Conservation (phyloP, 2,329 filamentous ascomycete genomes). For the Xylariales sp. region DNA sequence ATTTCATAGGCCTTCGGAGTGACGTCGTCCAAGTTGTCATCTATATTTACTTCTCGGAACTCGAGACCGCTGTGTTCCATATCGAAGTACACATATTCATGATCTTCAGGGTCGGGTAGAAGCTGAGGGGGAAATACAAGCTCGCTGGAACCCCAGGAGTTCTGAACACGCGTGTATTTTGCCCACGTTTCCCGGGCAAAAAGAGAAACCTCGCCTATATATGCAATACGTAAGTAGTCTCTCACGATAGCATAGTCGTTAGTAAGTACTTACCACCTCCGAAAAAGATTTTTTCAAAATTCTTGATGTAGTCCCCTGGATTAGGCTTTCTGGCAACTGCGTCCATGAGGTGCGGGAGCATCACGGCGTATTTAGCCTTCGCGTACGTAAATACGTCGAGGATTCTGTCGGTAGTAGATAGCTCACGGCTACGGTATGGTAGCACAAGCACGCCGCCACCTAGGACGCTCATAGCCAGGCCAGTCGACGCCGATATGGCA, state of each 20-base stretch:
- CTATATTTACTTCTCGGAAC: conserved; percentile 36
- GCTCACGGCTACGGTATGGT: conserved; percentile 39
- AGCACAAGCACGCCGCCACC: conserved; percentile 37
- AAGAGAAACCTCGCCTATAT: conserved; percentile 35
- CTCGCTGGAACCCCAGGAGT: conserved; percentile 40
- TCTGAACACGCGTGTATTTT: conserved; percentile 36
- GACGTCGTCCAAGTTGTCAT: conserved; percentile 31
- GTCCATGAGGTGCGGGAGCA: conserved; percentile 44
- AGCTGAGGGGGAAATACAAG: conserved; percentile 33
- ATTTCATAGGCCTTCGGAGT: conserved; percentile 39
- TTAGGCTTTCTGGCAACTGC: conserved; percentile 36
- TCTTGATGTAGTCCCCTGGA: conserved; percentile 37
- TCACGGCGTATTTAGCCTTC: conserved; percentile 27
- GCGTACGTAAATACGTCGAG: conserved; percentile 33
- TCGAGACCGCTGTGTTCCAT: conserved; percentile 34
- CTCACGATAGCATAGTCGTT: no score
- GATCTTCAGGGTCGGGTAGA: conserved; percentile 34
- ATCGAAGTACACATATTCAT: conserved; percentile 40
- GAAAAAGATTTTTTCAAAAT: conserved; percentile 35
- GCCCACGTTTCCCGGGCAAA: conserved; percentile 35
- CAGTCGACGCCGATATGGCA: conserved; percentile 32
- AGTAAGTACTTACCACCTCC: conserved; percentile 38
- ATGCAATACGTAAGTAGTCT: background rate
- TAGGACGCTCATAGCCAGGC: conserved; percentile 34
- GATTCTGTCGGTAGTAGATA: conserved; percentile 29